phyloP scores from a whole-genome alignment of 805 yeast species.

The Cyberlindnera samutprakarnensis region DNA sequence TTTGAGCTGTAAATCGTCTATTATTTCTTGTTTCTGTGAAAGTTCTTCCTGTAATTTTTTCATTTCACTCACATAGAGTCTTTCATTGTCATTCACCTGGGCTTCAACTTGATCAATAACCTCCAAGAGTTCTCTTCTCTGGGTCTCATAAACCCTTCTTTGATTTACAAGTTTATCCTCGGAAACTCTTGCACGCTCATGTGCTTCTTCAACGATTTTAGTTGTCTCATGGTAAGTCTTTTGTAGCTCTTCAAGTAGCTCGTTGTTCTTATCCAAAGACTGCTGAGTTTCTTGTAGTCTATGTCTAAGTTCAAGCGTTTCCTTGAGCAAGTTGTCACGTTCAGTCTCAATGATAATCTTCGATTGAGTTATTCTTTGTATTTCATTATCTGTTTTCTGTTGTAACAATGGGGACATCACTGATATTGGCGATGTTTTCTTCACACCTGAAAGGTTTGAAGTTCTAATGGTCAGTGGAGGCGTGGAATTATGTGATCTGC shows the following conservation, averaged over 20 bases:
- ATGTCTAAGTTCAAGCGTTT: constrained; percentile 5
- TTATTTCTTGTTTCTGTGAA: constrained; percentile 19
- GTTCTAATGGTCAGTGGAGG: constrained; percentile 3
- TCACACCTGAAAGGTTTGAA: not conserved
- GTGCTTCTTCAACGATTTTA: constrained; percentile 8
- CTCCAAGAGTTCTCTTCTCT: constrained; percentile 51
- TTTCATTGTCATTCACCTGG: constrained; percentile 49
- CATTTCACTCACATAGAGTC: constrained; percentile 39
- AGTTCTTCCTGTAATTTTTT: constrained; percentile 26
- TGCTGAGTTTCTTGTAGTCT: constrained; percentile 6
- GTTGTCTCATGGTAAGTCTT: constrained; percentile 5
- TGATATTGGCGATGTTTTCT: not conserved
- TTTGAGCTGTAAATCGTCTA: constrained; percentile 19
- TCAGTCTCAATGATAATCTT: constrained; percentile 16
- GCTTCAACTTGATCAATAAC: constrained; percentile 48
- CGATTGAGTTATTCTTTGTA: constrained; percentile 13
- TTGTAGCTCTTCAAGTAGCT: constrained; percentile 10
- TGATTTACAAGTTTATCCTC: constrained; percentile 42
- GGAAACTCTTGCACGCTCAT: constrained; percentile 9
- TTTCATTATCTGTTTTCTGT: constrained; percentile 12
- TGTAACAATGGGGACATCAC: not conserved
- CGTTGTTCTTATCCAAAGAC: constrained; percentile 24
- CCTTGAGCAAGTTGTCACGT: constrained; percentile 34
- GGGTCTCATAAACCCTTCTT: constrained; percentile 40
- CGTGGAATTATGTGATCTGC: constrained; percentile 5